phyloP scores from a whole-genome alignment of 805 yeast species.

The Nematodospora valgi region DNA sequence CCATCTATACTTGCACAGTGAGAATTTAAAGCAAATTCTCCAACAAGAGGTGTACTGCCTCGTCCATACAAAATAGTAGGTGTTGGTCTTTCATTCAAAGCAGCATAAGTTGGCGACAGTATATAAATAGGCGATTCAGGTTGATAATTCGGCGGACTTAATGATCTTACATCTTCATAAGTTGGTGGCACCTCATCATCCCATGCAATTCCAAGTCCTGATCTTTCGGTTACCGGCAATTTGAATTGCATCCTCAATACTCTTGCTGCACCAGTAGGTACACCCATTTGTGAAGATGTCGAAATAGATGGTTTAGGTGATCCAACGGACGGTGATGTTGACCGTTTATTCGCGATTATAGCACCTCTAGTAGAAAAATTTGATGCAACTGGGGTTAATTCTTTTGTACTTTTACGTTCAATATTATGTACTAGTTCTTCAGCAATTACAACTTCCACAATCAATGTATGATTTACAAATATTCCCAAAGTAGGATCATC shows the following conservation, averaged over 20 bases:
- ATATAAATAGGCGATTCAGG: constrained; percentile 15
- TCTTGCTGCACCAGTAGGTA: constrained; percentile 93
- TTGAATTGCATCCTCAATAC: constrained; percentile 93
- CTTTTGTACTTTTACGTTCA: constrained; percentile 11
- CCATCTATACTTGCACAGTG: constrained; percentile 21
- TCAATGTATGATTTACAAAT: constrained; percentile 67
- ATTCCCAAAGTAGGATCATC: constrained; percentile 80
- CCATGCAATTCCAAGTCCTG: constrained; percentile 97
- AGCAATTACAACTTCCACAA: constrained; percentile 89
- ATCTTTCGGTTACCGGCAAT: constrained; percentile 76
- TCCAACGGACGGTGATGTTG: constrained; percentile 15
- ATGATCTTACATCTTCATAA: constrained; percentile 76
- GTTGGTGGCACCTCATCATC: constrained; percentile 99
- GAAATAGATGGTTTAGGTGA: constrained; percentile 15
- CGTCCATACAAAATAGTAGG: constrained; percentile 39
- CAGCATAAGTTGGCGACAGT: too few relatives aligned
- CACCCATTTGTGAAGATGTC: constrained; percentile 57
- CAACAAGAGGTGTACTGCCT: constrained; percentile 38
- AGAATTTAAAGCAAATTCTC: constrained; percentile 17
- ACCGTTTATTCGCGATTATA: constrained; percentile 16
- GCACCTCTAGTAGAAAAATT: too few relatives aligned
- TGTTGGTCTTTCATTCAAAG: too few relatives aligned
- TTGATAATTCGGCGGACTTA: constrained; percentile 81
- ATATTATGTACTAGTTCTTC: constrained; percentile 65
- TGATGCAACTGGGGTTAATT: constrained; percentile 3